Evolutionary conservation across 2,329 filamentous ascomycete species (phyloP), one percentile per base, ranked within the genome.

Genomic region (Ceratocystis diversiconidia): DNA sequence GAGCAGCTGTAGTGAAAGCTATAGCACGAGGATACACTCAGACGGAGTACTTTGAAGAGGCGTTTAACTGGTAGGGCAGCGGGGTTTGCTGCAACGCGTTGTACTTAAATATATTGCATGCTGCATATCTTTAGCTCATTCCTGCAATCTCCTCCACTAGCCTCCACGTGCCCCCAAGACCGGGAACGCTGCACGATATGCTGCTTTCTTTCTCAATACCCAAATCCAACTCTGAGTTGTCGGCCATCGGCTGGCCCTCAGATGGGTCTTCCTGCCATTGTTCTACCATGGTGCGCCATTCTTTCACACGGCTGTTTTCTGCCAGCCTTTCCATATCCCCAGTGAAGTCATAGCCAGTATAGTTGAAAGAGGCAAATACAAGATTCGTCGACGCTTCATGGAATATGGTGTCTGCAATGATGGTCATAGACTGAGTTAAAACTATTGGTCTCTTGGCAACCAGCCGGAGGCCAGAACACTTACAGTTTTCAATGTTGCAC

Each of bases 211-310:
- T 19, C 36, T 41, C 36, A 41, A 41, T 41, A 4, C 36, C 48
- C 7, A 15, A 28, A 12, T 17, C 61, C 17, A n/a, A 7, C 17
- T 6, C 25, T 7, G 5, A 6, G 25, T 4, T 25, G 15, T 17
- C 43, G 12, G 36, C 3, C 43, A 59, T 2, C 22, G 25, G 15
- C 22, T 17, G 52, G 22, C 60, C 60, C 22, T 25, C 10, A 2
- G 25, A 50, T 10, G 46, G 46, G 7, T 48, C 32, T 74, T 84
- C 85, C 75, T 92, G 89, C 79, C 85, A 89, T 15, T 79, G 78
- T 73, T 92, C 89, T 62, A 89, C 92, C 84, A 92, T 86, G 66
- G 77, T 77, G 88, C 88, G 92, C 89, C 89, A 92, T 73, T 88
- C 85, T 65, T 83, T 80, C 43, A 92, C 86, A 71, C 85, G 86